Base-by-base conservation (phyloP, 352 stramenopile genomes). In the Salisapilia sapeloensis region DNA sequence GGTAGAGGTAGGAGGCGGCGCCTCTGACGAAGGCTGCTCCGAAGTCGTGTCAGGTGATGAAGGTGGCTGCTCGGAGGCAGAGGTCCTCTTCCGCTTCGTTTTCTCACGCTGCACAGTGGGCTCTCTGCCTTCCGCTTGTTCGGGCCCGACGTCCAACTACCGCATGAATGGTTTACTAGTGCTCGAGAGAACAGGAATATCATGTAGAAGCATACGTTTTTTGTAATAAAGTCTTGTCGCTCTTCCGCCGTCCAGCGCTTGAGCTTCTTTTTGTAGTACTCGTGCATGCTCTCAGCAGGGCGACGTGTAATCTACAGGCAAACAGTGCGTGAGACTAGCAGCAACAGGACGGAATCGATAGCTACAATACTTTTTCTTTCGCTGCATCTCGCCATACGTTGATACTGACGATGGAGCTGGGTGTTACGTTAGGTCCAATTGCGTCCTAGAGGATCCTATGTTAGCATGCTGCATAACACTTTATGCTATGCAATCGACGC, bases 181-280 rank as follows among this genome's bases (percentile, higher is more conserved):
- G 33, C 5, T 24, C 8, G 6, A 35, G 24, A 5, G 9, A 25
- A 17, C 9, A 15, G 3, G n/a, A 27, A 3, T 16, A 12, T 6
- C 14, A 6, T 8, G 17, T 1, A 19, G 10, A 22, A 4, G 12
- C 10, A 9, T 4, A 38, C 4, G 28, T 15, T 16, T 33, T 61
- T 34, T 18, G 40, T 1, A 34, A 66, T 34, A 15, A 59, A 41
- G 4, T 36, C 23, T n/a, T 40, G 36, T 24, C 57, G 60, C 29
- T 79, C 48, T 1, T 30, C 35, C 7, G 33, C 35, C 1, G 57
- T 77, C 32, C 61, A 56, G 31, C 23, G 35, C 32, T 44, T 31
- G 27, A 79, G 28, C 3, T 60, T 25, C 35, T 70, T 75, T 13
- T 53, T 40, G 31, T 61, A 78, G 24, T 50, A 63, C 22, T 76